Conservation (phyloP, 106 monocot genomes). For the Dendrobium catenatum region DNA sequence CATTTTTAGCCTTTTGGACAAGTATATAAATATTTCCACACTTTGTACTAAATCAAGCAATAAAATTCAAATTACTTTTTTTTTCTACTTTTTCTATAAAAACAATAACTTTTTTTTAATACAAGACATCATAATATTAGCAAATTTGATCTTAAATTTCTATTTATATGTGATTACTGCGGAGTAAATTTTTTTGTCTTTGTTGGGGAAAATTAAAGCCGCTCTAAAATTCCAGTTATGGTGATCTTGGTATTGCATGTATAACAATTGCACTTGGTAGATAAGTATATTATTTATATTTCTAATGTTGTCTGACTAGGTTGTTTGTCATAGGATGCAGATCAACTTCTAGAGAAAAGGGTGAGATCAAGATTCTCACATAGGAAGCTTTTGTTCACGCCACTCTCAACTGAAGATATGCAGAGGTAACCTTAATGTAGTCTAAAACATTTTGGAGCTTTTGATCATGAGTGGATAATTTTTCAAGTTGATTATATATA, state of each 20-base stretch:
- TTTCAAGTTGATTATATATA: slow-evolving; percentile 4
- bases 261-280: no score
- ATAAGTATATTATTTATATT: not conserved
- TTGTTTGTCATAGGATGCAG: slow-evolving; percentile 67
- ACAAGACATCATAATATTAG: no score
- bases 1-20: no score
- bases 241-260: no score
- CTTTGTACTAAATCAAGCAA: no score
- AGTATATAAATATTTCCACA: no score
- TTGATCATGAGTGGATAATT: not conserved
- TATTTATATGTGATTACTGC: no score
- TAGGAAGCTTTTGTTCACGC: slow-evolving; percentile 73
- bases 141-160: no score
- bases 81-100: not conserved
- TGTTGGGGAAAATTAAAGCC: no score
- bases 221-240: no score
- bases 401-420: slow-evolving; percentile 48
- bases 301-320: not conserved
- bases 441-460: not conserved
- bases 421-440: slow-evolving; percentile 27
- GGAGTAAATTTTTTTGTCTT: no score
- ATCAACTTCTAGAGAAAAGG: slow-evolving; percentile 91
- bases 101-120: not conserved
- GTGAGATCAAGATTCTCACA: slow-evolving; percentile 93
- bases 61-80: no score